phyloP scores from a whole-genome alignment of 345 rosid genomes.

The Gynandropsis gynandra region DNA sequence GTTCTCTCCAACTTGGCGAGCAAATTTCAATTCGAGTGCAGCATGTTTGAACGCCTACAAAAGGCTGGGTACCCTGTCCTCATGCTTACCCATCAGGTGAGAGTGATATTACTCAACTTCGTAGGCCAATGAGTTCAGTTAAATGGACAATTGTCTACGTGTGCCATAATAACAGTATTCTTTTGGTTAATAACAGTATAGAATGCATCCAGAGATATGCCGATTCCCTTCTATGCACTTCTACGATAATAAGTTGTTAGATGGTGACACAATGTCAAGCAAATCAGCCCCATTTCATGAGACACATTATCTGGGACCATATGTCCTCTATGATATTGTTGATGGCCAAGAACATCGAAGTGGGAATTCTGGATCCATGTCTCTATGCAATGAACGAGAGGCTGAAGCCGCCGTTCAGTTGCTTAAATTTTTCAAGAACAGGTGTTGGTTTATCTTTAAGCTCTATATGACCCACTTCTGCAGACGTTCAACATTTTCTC shows the following conservation, averaged over 20 bases:
- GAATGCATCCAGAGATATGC: slow-evolving; percentile 99
- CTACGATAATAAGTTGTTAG: slow-evolving; percentile 73
- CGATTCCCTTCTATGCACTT: slow-evolving; percentile 83
- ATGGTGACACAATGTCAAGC: slow-evolving; percentile 60
- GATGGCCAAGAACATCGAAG: slow-evolving; percentile 83
- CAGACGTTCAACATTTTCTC: slow-evolving; percentile 2
- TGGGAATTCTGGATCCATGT: slow-evolving; percentile 60
- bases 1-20: slow-evolving; percentile 91
- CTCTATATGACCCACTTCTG: slow-evolving; percentile 7
- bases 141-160: background rate
- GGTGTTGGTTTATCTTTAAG: slow-evolving; percentile 29
- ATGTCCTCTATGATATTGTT: slow-evolving; percentile 63
- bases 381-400: slow-evolving; percentile 78
- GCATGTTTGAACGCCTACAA: slow-evolving; percentile 99
- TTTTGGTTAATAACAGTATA: slow-evolving; percentile 57
- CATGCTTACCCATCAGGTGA: slow-evolving; percentile 93
- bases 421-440: slow-evolving; percentile 59
- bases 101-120: slow-evolving; percentile 12
- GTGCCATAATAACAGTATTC: slow-evolving; percentile 8
- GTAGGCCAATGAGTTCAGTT: background rate
- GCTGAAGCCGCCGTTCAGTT: slow-evolving; percentile 85
- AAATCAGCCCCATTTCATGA: slow-evolving; percentile 74
- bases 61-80: slow-evolving; percentile 86
- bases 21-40: slow-evolving; percentile 77
- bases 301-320: slow-evolving; percentile 65